Percentiles rank a stretch among this genome's conserved stretches.
These are phyloP conservation scores for Ceratocystis huliohia DNA, from an alignment of 2,329 filamentous ascomycete species.

Conservation along the genomic window DNA sequence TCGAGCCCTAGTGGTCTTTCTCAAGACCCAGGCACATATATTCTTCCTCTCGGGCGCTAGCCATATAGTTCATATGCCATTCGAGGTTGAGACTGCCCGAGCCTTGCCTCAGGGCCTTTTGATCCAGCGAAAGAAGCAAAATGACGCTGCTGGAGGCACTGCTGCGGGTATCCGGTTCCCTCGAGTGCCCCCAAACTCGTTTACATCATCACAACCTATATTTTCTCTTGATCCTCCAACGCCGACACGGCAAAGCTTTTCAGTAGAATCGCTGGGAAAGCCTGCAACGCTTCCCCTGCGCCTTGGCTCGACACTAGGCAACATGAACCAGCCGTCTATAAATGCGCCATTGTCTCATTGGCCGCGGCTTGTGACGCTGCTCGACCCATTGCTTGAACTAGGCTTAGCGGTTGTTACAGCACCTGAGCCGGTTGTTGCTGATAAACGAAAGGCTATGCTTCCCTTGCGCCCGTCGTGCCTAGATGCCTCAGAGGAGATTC, in stretches of 20 bases:
- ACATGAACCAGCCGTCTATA: constrained; percentile 43
- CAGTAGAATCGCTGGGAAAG: constrained; percentile 43
- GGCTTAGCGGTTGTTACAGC: constrained; percentile 59
- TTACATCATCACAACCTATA: constrained; percentile 51
- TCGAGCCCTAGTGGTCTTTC: constrained; percentile 73
- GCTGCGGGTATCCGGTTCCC: constrained; percentile 33
- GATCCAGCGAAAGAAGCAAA: constrained; percentile 63
- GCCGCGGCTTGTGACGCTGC: constrained; percentile 69
- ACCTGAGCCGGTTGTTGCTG: constrained; percentile 31
- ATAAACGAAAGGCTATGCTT: constrained; percentile 25
- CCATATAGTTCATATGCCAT: constrained; percentile 84
- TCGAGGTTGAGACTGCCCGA: constrained; percentile 80
- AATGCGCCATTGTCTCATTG: constrained; percentile 47
- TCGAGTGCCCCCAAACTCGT: constrained; percentile 67
- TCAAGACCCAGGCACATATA: constrained; percentile 85
- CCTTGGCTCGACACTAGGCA: constrained; percentile 42
- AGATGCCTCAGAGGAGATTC: constrained; percentile 64
- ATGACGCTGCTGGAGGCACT: constrained; percentile 20
- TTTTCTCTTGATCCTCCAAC: constrained; percentile 28
- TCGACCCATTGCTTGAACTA: constrained; percentile 73
- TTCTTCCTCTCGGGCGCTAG: constrained; percentile 80
- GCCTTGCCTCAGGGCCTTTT: constrained; percentile 72
- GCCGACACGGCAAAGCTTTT: constrained; percentile 32
- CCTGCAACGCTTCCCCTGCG: constrained; percentile 42
- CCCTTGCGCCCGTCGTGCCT: constrained; percentile 43